Evolutionary conservation across 371 early-diverging fungal species (phyloP).

Genomic region (Apophysomyces elegans): DNA sequence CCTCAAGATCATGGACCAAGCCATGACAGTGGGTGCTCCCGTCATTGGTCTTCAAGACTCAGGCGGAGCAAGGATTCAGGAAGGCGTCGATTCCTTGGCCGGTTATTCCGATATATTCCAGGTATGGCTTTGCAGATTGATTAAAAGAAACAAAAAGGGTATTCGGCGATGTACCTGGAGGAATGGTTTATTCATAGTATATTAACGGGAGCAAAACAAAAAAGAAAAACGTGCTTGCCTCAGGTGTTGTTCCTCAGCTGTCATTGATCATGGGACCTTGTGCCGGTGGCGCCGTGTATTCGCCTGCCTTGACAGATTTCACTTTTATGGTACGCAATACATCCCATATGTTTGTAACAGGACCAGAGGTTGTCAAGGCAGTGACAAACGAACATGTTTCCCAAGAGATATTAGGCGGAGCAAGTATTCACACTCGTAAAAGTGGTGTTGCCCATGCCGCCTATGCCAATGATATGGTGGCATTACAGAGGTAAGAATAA

Average conservation of each 20-base stretch:
- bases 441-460: constrained; percentile 92
- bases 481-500: constrained; percentile 65
- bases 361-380: constrained; percentile 96
- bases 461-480: constrained; percentile 94
- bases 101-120: constrained; percentile 98
- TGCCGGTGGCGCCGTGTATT: constrained; percentile 97
- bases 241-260: constrained; percentile 95
- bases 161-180: no score
- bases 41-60: constrained; percentile 96
- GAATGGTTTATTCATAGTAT: no score
- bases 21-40: constrained; percentile 92
- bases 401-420: constrained; percentile 97
- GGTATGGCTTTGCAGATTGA: constrained; percentile 18
- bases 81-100: constrained; percentile 95
- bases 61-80: constrained; percentile 98
- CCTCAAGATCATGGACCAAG: constrained; percentile 96
- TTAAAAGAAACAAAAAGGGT: not conserved
- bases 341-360: constrained; percentile 97
- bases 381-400: constrained; percentile 95
- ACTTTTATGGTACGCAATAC: constrained; percentile 96
- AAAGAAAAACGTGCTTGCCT: constrained; percentile 85
- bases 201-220: not conserved
- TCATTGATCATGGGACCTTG: constrained; percentile 98
- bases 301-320: constrained; percentile 96
- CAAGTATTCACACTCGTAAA: constrained; percentile 87